Base-by-base conservation (phyloP, 768 basidiomycete species). In the Tylopilus rubrobrunneus region DNA sequence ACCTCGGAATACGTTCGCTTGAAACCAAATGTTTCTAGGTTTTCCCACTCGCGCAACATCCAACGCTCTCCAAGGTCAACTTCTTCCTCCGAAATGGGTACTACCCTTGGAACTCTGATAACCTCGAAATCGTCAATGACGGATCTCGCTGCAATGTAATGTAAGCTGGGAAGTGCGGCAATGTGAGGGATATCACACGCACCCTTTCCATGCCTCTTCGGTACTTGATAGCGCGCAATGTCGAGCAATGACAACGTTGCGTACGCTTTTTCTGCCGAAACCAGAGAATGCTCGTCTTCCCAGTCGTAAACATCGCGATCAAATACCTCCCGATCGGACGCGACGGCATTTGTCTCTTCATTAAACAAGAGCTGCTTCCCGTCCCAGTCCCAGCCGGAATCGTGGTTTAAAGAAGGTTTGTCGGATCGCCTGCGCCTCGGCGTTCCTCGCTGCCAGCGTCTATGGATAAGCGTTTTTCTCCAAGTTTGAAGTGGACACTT, bases 361-460 rank as follows among this genome's bases (percentile, higher is more conserved):
- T 19, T 33, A 43, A 57, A 49, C 19, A 53, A 15, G 42, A 67
- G 10, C 25, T 31, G 57, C 11, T 34, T 47, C 42, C 57, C 62
- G 12, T 67, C 65, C 64, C 65, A 67, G 29, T 67, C 59, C 62
- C 64, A 66, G 31, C 57, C 62, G 14, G 43, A 40, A 34, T 66
- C 65, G 4, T 59, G 27, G 19, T 25, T 42, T 46, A 64, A 51
- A 2, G 45, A 19, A 14, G 59, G 65, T 37, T 50, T 57, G 11
- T 59, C 39, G 10, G 12, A 31, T 42, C 57, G 52, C n/a, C 29
- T 45, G 10, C 49, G 57, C n/a, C 41, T 57, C 29, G 59, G 65
- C 46, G 45, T 56, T 41, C 59, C 59, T 19, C 11, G 4, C 62
- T 65, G 36, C n/a, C n/a, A 11, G 34, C 0, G 14, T 25, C 11